These are phyloP conservation scores for Imleria badia DNA, from an alignment of 768 basidiomycete species.

Conservation along the genomic window DNA sequence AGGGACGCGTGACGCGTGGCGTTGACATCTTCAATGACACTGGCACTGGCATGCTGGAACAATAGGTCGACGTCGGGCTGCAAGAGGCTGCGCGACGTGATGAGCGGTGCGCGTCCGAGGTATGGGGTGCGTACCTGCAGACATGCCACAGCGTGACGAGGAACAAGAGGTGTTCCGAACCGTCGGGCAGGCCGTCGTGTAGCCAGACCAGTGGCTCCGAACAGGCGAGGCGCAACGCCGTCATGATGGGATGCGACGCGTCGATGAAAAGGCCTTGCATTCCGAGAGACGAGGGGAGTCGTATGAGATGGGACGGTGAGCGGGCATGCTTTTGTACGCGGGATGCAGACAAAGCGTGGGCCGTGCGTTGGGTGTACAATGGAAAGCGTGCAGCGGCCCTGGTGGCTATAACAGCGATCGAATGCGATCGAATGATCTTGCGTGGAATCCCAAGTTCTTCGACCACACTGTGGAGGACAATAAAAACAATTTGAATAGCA, in stretches of 20 bases:
- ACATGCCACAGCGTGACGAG: slow-evolving; percentile 79
- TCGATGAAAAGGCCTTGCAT: neutral
- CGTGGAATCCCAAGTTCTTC: neutral
- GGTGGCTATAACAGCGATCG: neutral
- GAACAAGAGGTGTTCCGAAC: slow-evolving; percentile 62
- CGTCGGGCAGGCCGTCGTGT: slow-evolving; percentile 55
- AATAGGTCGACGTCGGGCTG: neutral
- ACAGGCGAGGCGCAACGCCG: neutral
- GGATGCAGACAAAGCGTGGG: neutral
- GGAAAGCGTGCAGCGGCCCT: neutral
- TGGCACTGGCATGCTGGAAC: too few species aligned
- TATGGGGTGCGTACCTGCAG: slow-evolving; percentile 51
- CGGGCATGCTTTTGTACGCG: slow-evolving; percentile 8
- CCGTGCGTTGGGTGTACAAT: neutral
- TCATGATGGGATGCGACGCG: neutral
- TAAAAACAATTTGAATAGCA: slow-evolving; percentile 4
- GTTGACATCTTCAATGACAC: too few species aligned
- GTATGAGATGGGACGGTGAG: neutral
- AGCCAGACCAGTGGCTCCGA: slow-evolving; percentile 34
- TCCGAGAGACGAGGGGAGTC: neutral
- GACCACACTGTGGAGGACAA: neutral
- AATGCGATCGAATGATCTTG: neutral
- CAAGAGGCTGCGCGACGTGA: neutral
- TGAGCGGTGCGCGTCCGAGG: too few species aligned
- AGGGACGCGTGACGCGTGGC: neutral